Conservation (phyloP, 768 basidiomycete species). For the Neoboletus subvelutipes region DNA sequence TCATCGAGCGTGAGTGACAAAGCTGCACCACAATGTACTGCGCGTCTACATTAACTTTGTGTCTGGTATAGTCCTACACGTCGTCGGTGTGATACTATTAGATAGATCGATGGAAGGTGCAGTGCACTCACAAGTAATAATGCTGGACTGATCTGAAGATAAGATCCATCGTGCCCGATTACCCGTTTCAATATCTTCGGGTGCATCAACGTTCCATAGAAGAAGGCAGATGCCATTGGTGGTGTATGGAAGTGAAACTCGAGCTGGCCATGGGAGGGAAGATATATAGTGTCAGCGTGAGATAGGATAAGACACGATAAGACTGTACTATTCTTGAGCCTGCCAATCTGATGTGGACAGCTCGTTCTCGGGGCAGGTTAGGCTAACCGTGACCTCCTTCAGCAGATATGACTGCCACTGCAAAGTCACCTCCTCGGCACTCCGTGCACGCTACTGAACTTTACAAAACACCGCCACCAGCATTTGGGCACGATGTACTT, state of each 20-base stretch:
- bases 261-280: not conserved
- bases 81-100: not conserved
- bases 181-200: constrained; percentile 79
- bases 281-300: not conserved
- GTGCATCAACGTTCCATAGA: constrained; percentile 91
- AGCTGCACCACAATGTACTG: not conserved
- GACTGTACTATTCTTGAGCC: not conserved
- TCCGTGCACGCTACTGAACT: constrained; percentile 8
- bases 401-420: constrained; percentile 7
- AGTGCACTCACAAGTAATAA: constrained; percentile 58
- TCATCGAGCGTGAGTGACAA: constrained; percentile 6
- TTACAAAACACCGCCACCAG: constrained; percentile 33
- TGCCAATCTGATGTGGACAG: not conserved
- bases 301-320: constrained; percentile 1
- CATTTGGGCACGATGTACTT: constrained; percentile 56
- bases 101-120: not conserved
- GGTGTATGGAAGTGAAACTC: not conserved
- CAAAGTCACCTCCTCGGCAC: not conserved
- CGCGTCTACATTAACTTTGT: constrained; percentile 62
- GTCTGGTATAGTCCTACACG: constrained; percentile 72
- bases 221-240: constrained; percentile 57
- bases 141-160: constrained; percentile 71
- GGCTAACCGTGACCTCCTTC: not conserved
- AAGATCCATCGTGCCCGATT: constrained; percentile 61
- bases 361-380: not conserved